Evolutionary conservation across 2,329 filamentous ascomycete species (phyloP).

Genomic region (Colletotrichum truncatum): DNA sequence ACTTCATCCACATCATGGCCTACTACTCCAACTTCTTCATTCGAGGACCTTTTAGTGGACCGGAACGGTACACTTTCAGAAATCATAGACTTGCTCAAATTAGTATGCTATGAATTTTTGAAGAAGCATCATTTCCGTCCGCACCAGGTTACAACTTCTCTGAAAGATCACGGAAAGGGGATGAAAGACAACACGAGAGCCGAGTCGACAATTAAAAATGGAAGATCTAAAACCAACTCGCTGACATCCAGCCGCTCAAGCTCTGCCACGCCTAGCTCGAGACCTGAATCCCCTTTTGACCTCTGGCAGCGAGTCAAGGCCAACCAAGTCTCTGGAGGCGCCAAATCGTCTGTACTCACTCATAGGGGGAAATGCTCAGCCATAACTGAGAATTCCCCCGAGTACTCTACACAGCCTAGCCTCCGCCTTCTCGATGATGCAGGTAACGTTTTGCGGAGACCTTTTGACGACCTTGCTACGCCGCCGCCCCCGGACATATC

Average conservation of each 20-base stretch:
- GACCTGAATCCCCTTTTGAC: slow-evolving; percentile 43
- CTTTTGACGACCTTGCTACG: slow-evolving; percentile 49
- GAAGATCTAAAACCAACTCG: background rate
- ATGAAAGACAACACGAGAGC: background rate
- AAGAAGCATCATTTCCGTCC: slow-evolving; percentile 76
- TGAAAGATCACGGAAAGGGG: background rate
- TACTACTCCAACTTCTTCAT: background rate
- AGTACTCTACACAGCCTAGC: slow-evolving; percentile 6
- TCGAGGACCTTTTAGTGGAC: slow-evolving; percentile 52
- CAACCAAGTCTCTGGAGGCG: slow-evolving; percentile 30
- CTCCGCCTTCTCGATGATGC: slow-evolving; percentile 47
- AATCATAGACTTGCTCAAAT: slow-evolving; percentile 72
- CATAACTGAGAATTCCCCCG: background rate
- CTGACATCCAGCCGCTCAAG: slow-evolving; percentile 7
- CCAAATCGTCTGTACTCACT: background rate
- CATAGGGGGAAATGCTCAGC: too few species aligned
- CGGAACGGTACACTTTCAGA: slow-evolving; percentile 55
- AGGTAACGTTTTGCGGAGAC: slow-evolving; percentile 53
- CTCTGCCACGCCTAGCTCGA: slow-evolving; percentile 9
- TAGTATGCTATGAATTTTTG: slow-evolving; percentile 79
- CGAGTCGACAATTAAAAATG: background rate
- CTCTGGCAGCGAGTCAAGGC: slow-evolving; percentile 48
- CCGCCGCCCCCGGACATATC: too few species aligned
- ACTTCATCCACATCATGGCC: background rate
- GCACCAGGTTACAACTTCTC: slow-evolving; percentile 38